Conservation (phyloP, 805 yeast species). For the Metschnikowia borealis region DNA sequence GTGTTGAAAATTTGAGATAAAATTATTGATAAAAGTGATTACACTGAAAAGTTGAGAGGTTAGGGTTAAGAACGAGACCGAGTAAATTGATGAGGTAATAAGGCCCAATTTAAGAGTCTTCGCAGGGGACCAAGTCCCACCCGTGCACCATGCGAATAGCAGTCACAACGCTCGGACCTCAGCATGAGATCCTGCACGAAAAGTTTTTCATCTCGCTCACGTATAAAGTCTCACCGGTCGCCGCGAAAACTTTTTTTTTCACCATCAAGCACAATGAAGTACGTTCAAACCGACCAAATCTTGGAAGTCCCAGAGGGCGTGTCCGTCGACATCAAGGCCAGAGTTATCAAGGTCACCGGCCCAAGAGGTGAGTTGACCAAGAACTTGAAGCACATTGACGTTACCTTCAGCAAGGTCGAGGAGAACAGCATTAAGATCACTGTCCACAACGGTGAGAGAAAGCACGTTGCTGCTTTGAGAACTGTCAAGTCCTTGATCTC, state of each 20-base stretch:
- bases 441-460: constrained; percentile 99
- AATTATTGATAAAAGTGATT: too few species aligned
- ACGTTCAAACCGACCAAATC: constrained; percentile 81
- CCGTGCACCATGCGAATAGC: constrained; percentile 5
- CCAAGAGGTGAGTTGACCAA: constrained; percentile 95
- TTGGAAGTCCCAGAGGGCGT: constrained; percentile 91
- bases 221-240: constrained; percentile 1
- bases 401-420: constrained; percentile 79
- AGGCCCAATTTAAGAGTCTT: background rate
- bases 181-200: constrained; percentile 2
- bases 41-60: too few species aligned
- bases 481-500: constrained; percentile 93
- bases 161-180: constrained; percentile 4
- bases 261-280: constrained; percentile 50
- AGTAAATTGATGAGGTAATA: background rate
- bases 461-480: constrained; percentile 99
- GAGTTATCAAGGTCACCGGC: constrained; percentile 86
- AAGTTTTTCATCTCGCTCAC: constrained; percentile 4
- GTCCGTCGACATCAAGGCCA: constrained; percentile 84
- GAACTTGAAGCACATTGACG: constrained; percentile 91
- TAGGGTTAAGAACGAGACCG: too few species aligned
- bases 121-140: background rate
- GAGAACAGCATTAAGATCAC: constrained; percentile 76
- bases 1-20: too few species aligned
- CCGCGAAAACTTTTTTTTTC: constrained; percentile 56